Evolutionary conservation across 1,284 basidiomycete species (phyloP).

Genomic region (Cutaneotrichosporon sp.): DNA sequence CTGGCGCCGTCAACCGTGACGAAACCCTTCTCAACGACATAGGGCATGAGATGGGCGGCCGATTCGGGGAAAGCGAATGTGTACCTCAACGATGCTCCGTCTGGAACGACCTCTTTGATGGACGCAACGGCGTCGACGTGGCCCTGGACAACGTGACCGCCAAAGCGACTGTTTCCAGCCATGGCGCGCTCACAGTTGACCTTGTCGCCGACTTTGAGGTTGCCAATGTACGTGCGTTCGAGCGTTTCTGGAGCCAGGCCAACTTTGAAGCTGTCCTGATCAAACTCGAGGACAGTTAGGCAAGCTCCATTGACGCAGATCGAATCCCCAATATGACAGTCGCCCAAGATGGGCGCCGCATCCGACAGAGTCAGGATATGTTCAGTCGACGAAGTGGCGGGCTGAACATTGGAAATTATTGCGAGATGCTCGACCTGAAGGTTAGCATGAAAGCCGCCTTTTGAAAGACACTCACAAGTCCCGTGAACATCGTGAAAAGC

Average conservation of each 20-base stretch:
- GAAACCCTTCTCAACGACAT: conserved; percentile 94
- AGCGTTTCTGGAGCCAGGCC: conserved; percentile 95
- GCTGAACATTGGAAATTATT: conserved; percentile 36
- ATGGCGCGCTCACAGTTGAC: conserved; percentile 95
- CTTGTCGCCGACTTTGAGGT: conserved; percentile 69
- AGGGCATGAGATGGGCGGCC: conserved; percentile 63
- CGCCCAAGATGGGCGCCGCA: conserved; percentile 69
- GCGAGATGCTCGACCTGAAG: conserved; percentile 46
- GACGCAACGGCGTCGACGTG: conserved; percentile 88
- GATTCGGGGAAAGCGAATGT: conserved; percentile 68
- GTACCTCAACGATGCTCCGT: conserved; percentile 82
- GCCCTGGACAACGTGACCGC: conserved; percentile 97
- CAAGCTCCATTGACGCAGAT: conserved; percentile 83
- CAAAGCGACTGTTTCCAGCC: conserved; percentile 84
- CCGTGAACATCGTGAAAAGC: conserved; percentile 42
- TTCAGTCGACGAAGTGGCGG: conserved; percentile 48
- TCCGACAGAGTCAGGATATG: conserved; percentile 70
- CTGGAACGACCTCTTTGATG: conserved; percentile 60
- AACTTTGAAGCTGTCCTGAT: conserved; percentile 73
- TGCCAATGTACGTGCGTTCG: conserved; percentile 80
- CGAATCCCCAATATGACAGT: conserved; percentile 90
- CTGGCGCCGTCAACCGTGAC: conserved; percentile 92
- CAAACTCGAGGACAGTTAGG: conserved; percentile 83
- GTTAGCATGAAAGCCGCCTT: neutral
- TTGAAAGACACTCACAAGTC: conserved; percentile 30